Evolutionary conservation across 1,284 basidiomycete species (phyloP).

Genomic region (Microbotryum violaceum): DNA sequence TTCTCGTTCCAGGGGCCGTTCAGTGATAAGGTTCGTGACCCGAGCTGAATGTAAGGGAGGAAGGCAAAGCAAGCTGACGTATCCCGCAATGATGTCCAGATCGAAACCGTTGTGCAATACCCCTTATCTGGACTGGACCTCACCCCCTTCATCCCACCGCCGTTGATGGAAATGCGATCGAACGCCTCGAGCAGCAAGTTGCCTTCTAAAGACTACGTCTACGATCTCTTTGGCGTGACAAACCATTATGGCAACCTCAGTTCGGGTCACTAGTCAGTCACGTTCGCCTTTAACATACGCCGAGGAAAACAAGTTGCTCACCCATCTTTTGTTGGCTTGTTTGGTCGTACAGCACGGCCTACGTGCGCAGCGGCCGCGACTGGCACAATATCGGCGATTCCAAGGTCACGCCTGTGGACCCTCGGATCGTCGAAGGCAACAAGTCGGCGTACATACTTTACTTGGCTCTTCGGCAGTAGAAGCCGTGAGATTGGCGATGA

Average conservation of each 20-base stretch:
- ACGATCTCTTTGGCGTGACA: conserved; percentile 44
- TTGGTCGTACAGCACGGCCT: conserved; percentile 28
- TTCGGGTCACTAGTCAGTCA: conserved; percentile 78
- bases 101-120: conserved; percentile 51
- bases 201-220: conserved; percentile 37
- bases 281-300: not conserved
- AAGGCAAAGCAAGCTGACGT: conserved; percentile 61
- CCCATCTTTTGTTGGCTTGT: not conserved
- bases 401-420: conserved; percentile 29
- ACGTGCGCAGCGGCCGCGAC: conserved; percentile 27
- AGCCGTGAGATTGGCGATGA: too few relatives aligned
- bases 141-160: conserved; percentile 77
- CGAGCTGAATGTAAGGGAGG: not conserved
- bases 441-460: conserved; percentile 29
- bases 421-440: conserved; percentile 14
- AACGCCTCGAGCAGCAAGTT: not conserved
- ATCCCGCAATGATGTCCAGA: conserved; percentile 47
- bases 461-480: conserved; percentile 8
- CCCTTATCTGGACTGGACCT: conserved; percentile 76
- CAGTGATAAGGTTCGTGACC: conserved; percentile 63
- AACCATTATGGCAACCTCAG: conserved; percentile 87
- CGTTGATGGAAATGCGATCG: conserved; percentile 31
- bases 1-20: conserved; percentile 89
- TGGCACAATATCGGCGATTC: conserved; percentile 36
- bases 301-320: not conserved